Evolutionary conservation across 176 grass and related monocot genomes (phyloP).

Genomic region (Leersia perrieri): DNA sequence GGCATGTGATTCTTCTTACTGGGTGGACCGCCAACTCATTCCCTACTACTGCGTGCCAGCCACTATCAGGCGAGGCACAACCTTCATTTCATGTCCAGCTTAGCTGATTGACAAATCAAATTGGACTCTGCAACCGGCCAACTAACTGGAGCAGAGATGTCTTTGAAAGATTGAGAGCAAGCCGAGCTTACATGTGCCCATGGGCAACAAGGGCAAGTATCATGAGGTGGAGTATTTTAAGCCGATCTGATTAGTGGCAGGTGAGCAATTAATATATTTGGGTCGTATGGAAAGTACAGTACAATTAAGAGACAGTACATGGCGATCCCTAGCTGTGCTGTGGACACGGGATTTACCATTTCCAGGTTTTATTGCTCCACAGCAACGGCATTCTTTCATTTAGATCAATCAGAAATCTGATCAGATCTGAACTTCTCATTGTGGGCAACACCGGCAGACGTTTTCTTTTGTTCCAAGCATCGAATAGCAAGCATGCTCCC

Average conservation of each 20-base stretch:
- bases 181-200: conserved; percentile 1
- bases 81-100: background rate
- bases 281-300: background rate
- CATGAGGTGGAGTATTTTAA: conserved; percentile 7
- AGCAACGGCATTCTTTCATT: background rate
- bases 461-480: conserved; percentile 14
- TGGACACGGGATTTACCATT: background rate
- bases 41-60: conserved; percentile 35
- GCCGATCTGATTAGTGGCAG: background rate
- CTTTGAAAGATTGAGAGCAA: background rate
- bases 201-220: conserved; percentile 29
- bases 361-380: background rate
- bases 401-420: conserved; percentile 6
- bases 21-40: conserved; percentile 45
- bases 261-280: background rate
- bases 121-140: background rate
- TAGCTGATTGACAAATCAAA: conserved; percentile 33
- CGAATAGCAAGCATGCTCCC: background rate
- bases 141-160: conserved; percentile 26
- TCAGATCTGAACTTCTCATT: background rate
- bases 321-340: background rate
- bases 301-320: conserved; percentile 14
- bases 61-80: conserved; percentile 11
- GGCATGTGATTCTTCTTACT: conserved; percentile 39
- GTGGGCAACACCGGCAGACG: conserved; percentile 14